Conservation (phyloP, 1,139 yeast genomes). For the Candida mesenterica region DNA sequence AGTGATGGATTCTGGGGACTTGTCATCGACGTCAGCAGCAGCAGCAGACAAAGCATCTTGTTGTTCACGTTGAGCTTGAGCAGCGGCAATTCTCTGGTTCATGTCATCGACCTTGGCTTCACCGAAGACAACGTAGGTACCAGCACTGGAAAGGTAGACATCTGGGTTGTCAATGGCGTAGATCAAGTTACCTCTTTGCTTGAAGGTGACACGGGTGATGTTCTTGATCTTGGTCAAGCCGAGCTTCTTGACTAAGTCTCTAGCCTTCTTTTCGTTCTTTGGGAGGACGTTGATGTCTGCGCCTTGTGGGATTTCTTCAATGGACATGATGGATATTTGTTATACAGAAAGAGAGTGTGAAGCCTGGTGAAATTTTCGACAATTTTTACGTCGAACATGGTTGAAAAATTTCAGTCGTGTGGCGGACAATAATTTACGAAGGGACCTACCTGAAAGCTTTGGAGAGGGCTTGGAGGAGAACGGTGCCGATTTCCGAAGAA, state of each 20-base stretch:
- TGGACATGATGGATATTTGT: constrained; percentile 37
- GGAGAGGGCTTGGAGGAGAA: neutral
- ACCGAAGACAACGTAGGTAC: constrained; percentile 95
- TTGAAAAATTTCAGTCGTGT: neutral
- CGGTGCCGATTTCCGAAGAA: no score
- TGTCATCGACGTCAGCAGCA: constrained; percentile 38
- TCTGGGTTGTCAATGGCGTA: constrained; percentile 94
- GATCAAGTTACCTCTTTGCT: constrained; percentile 89
- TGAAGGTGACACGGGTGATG: constrained; percentile 93
- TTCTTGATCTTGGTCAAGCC: constrained; percentile 91
- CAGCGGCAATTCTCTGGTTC: constrained; percentile 74
- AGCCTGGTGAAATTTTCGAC: neutral
- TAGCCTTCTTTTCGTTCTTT: constrained; percentile 95
- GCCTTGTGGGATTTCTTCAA: constrained; percentile 78
- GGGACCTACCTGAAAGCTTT: neutral
- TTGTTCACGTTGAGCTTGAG: constrained; percentile 43
- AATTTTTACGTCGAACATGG: neutral
- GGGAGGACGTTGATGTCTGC: constrained; percentile 82
- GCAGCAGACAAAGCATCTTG: constrained; percentile 72
- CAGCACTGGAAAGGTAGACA: constrained; percentile 91
- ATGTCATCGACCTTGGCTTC: constrained; percentile 95
- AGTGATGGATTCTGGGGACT: constrained; percentile 77
- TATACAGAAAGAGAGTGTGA: neutral
- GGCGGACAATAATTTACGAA: neutral
- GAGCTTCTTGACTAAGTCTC: constrained; percentile 84